phyloP scores from a whole-genome alignment of 2,329 filamentous ascomycete species.

The Proliferodiscus dingleyae region DNA sequence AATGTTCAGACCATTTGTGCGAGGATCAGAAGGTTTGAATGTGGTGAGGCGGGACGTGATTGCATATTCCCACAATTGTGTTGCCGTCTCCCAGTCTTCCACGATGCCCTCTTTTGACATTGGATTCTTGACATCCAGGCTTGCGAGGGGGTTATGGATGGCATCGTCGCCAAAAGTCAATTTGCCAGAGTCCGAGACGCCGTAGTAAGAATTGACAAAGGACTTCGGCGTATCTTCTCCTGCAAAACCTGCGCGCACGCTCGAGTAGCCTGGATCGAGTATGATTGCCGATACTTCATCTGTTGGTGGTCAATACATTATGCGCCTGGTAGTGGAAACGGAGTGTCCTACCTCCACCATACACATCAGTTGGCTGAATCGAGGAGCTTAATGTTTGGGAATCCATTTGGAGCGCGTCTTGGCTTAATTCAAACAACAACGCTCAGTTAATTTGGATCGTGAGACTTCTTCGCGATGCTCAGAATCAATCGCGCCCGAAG shows the following conservation, averaged over 20 bases:
- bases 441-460: too few relatives aligned
- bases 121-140: slow-evolving; percentile 85
- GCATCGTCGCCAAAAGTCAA: slow-evolving; percentile 84
- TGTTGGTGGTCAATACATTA: slow-evolving; percentile 34
- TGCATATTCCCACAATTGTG: slow-evolving; percentile 87
- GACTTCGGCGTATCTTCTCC: slow-evolving; percentile 97
- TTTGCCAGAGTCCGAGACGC: slow-evolving; percentile 48
- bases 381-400: slow-evolving; percentile 52
- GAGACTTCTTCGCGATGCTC: too few relatives aligned
- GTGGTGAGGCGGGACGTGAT: slow-evolving; percentile 85
- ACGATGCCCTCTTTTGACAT: slow-evolving; percentile 86
- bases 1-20: slow-evolving; percentile 77
- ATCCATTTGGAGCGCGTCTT: slow-evolving; percentile 39
- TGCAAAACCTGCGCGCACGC: slow-evolving; percentile 89
- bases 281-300: slow-evolving; percentile 97
- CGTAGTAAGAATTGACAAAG: slow-evolving; percentile 87
- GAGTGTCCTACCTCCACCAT: slow-evolving; percentile 51
- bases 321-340: slow-evolving; percentile 3
- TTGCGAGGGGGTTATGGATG: slow-evolving; percentile 68
- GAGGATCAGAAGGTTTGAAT: slow-evolving; percentile 61
- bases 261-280: slow-evolving; percentile 89
- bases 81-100: slow-evolving; percentile 91
- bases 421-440: too few relatives aligned
- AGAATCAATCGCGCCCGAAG: too few relatives aligned
- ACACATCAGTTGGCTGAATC: slow-evolving; percentile 56